Conservation (phyloP, 1,284 basidiomycete species). For the Rhodotorula mucilaginosa region DNA sequence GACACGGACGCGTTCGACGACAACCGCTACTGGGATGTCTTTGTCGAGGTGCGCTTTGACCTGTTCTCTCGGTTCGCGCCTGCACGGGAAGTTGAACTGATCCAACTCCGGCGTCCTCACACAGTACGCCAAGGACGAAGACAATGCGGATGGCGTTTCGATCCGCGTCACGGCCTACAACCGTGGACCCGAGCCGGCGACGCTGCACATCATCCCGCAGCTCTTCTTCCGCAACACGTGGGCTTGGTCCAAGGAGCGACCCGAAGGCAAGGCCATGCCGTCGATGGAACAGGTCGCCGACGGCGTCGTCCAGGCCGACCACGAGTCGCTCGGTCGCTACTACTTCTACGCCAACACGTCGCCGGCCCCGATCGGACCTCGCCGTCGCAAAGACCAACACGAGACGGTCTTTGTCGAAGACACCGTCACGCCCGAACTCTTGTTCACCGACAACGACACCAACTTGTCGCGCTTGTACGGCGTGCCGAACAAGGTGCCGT, state of each 20-base stretch:
- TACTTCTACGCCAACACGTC: slow-evolving; percentile 87
- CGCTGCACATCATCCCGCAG: slow-evolving; percentile 89
- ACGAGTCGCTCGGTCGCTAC: slow-evolving; percentile 59
- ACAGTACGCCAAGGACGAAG: slow-evolving; percentile 95
- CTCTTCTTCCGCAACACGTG: slow-evolving; percentile 97
- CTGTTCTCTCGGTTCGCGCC: background rate
- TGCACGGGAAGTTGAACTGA: background rate
- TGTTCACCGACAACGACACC: slow-evolving; percentile 96
- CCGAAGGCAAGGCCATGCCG: slow-evolving; percentile 62
- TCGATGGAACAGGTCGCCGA: slow-evolving; percentile 58
- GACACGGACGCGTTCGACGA: slow-evolving; percentile 91
- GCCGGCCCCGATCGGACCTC: slow-evolving; percentile 78
- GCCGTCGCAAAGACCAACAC: slow-evolving; percentile 55
- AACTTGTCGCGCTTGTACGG: slow-evolving; percentile 90
- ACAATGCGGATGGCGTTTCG: slow-evolving; percentile 81
- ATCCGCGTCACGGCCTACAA: slow-evolving; percentile 96
- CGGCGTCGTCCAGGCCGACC: slow-evolving; percentile 66
- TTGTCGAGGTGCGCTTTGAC: slow-evolving; percentile 71
- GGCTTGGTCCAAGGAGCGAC: slow-evolving; percentile 86
- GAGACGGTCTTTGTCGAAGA: slow-evolving; percentile 63
- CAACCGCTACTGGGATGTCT: slow-evolving; percentile 96
- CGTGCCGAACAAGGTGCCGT: slow-evolving; percentile 74
- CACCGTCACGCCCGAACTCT: slow-evolving; percentile 71
- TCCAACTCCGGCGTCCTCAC: background rate
- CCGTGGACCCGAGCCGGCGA: slow-evolving; percentile 92